phyloP scores from a whole-genome alignment of 192 early-diverging fungal genomes.

The Gryganskiella cystojenkinii region DNA sequence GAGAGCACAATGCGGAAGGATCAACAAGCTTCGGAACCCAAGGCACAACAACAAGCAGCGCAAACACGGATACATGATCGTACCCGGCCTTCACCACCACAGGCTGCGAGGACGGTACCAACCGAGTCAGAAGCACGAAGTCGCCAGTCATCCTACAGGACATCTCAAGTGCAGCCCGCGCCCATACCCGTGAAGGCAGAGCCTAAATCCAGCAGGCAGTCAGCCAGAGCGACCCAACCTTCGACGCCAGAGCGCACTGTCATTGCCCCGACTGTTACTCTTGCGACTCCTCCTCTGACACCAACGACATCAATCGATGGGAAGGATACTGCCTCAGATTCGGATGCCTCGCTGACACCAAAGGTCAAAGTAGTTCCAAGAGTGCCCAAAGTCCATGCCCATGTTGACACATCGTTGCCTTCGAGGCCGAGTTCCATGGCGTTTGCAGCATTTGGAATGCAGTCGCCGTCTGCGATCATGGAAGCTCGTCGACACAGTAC shows the following conservation, averaged over 20 bases:
- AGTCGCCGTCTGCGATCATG: slow-evolving; percentile 45
- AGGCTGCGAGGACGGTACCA: slow-evolving; percentile 3
- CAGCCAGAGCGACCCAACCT: neutral
- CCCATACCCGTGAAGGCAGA: neutral
- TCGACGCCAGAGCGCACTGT: slow-evolving; percentile 5
- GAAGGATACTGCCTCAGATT: slow-evolving; percentile 39
- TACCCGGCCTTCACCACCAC: neutral
- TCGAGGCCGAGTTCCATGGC: slow-evolving; percentile 42
- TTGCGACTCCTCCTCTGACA: slow-evolving; percentile 36
- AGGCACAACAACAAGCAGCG: neutral
- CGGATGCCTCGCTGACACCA: slow-evolving; percentile 27
- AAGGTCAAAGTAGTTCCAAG: slow-evolving; percentile 23
- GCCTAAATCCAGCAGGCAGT: neutral
- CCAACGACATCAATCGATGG: slow-evolving; percentile 40
- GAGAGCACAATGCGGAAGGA: slow-evolving; percentile 13
- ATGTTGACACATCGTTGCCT: slow-evolving; percentile 13
- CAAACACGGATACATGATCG: slow-evolving; percentile 2
- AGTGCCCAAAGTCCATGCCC: slow-evolving; percentile 17
- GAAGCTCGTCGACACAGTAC: slow-evolving; percentile 47
- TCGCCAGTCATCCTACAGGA: neutral
- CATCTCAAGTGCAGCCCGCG: neutral
- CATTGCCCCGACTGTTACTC: slow-evolving; percentile 6
- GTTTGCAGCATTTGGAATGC: slow-evolving; percentile 38
- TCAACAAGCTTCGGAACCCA: neutral
- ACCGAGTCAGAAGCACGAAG: neutral